Conservation (phyloP, 2,329 filamentous ascomycete species). For the Xylariaceae sp. region DNA sequence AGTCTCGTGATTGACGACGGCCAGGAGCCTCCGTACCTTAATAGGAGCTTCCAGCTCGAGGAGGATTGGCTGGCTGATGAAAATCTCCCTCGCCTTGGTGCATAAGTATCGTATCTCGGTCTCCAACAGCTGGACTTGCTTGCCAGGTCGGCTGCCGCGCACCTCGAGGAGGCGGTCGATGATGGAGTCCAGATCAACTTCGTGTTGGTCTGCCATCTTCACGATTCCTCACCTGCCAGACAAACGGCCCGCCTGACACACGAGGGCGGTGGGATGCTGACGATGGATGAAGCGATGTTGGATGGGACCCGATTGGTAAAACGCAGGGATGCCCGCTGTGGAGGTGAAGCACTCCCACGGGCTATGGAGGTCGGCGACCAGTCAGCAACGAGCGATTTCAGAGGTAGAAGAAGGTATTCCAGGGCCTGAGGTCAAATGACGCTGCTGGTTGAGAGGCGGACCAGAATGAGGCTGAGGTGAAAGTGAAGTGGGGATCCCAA, state of each 20-base stretch:
- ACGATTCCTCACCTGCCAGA: slow-evolving; percentile 34
- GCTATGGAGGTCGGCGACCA: too few relatives aligned
- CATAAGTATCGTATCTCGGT: slow-evolving; percentile 94
- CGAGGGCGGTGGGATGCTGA: slow-evolving; percentile 13
- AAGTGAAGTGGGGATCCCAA: too few relatives aligned
- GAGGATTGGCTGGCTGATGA: slow-evolving; percentile 97
- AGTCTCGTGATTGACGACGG: too few relatives aligned
- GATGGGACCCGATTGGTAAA: slow-evolving; percentile 9
- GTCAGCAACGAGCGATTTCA: slow-evolving; percentile 6
- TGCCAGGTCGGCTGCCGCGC: slow-evolving; percentile 92
- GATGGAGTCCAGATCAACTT: slow-evolving; percentile 98
- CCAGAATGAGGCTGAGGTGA: too few relatives aligned
- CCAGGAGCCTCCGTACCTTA: slow-evolving; percentile 72
- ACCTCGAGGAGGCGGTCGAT: slow-evolving; percentile 98
- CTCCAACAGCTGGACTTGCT: slow-evolving; percentile 96
- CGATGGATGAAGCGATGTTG: slow-evolving; percentile 15
- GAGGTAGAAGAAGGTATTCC: neutral
- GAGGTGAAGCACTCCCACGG: neutral
- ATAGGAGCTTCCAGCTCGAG: slow-evolving; percentile 97
- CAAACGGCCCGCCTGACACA: slow-evolving; percentile 31
- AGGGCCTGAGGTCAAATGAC: neutral
- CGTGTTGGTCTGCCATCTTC: slow-evolving; percentile 61
- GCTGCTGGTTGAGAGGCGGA: too few relatives aligned
- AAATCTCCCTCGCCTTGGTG: slow-evolving; percentile 98
- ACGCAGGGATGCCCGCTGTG: neutral